Evolutionary conservation across 2,329 filamentous ascomycete species (phyloP).

Genomic region (Didymella segeticola): DNA sequence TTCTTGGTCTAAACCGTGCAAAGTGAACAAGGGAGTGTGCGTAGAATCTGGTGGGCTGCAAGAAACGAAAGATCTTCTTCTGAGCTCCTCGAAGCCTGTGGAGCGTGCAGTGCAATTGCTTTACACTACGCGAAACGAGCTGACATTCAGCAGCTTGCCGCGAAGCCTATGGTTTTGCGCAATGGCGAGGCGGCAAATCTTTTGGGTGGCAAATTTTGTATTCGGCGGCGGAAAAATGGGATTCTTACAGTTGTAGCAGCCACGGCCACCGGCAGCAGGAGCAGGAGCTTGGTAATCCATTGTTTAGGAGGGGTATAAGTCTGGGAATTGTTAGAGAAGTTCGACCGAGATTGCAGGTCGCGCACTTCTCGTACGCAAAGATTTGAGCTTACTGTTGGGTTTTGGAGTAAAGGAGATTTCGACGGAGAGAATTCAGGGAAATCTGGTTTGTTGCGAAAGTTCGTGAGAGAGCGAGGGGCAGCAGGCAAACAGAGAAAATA

Average conservation of each 20-base stretch:
- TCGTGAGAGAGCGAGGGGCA: slow-evolving; percentile 24
- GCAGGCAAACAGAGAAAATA: slow-evolving; percentile 32
- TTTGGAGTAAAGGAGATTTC: slow-evolving; percentile 28
- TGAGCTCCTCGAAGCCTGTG: no score
- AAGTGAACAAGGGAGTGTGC: not conserved
- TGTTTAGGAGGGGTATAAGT: slow-evolving; percentile 30
- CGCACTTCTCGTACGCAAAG: slow-evolving; percentile 8
- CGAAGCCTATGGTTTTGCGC: not conserved
- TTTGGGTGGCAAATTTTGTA: not conserved
- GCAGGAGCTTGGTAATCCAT: slow-evolving; percentile 49
- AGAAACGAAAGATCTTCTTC: not conserved
- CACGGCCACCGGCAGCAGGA: slow-evolving; percentile 46
- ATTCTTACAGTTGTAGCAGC: slow-evolving; percentile 53
- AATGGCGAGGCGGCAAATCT: not conserved
- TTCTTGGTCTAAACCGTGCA: not conserved
- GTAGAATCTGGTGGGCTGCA: not conserved
- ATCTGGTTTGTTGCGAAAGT: slow-evolving; percentile 24
- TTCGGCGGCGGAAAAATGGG: slow-evolving; percentile 6
- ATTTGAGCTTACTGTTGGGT: slow-evolving; percentile 32
- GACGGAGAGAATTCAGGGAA: slow-evolving; percentile 18
- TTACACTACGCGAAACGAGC: not conserved
- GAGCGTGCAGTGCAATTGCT: not conserved
- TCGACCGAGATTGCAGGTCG: not conserved
- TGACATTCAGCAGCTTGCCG: not conserved
- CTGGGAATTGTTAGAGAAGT: slow-evolving; percentile 30